Evolutionary conservation across 345 rosid species (phyloP).

Genomic region (Lepidium didymum): DNA sequence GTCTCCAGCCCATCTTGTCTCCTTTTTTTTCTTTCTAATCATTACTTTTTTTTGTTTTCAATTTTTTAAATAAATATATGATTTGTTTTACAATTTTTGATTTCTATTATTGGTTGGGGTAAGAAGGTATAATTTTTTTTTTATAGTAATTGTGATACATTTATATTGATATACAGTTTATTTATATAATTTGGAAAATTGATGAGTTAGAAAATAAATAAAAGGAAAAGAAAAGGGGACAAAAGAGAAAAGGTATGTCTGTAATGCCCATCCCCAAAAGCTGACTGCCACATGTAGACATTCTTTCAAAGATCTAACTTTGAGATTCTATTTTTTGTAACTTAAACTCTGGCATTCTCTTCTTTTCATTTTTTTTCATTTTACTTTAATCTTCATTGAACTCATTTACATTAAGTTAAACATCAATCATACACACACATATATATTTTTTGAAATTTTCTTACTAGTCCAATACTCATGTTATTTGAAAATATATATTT

Average conservation of each 20-base stretch:
- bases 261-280: constrained; percentile 22
- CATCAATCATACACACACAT: too few relatives aligned
- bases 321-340: constrained; percentile 14
- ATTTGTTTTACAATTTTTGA: too few relatives aligned
- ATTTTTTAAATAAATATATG: too few relatives aligned
- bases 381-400: not conserved
- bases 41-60: not conserved
- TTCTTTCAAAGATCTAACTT: constrained; percentile 17
- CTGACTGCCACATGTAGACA: constrained; percentile 21
- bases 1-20: constrained; percentile 32
- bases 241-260: constrained; percentile 28
- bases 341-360: not conserved
- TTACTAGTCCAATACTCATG: too few relatives aligned
- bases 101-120: not conserved
- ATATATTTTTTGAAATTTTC: too few relatives aligned
- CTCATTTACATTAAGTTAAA: not conserved
- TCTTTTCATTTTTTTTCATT: not conserved
- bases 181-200: not conserved
- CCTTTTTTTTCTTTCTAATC: not conserved
- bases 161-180: not conserved
- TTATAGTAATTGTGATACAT: not conserved
- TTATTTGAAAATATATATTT: too few relatives aligned
- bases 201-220: constrained; percentile 13
- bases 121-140: not conserved
- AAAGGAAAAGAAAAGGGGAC: constrained; percentile 26